phyloP scores from a whole-genome alignment of 192 early-diverging fungal genomes.

The Mortierella hygrophila region DNA sequence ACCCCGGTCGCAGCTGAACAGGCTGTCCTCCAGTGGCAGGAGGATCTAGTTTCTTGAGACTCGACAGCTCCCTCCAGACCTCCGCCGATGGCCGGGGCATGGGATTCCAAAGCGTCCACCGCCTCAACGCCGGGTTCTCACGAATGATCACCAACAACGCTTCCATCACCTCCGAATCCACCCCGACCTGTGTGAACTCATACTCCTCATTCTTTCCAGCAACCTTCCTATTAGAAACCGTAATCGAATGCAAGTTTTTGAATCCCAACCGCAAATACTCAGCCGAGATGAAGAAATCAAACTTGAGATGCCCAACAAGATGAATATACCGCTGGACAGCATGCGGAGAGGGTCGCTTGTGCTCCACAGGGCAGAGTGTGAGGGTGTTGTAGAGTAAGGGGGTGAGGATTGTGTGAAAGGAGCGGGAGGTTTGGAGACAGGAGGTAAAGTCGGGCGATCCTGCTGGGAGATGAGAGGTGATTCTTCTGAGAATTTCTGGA shows the following conservation, averaged over 20 bases:
- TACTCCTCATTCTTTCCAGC: neutral
- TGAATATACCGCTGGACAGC: neutral
- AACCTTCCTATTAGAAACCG: neutral
- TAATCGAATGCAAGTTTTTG: neutral
- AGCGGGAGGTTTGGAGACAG: neutral
- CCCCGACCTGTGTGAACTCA: neutral
- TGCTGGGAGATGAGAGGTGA: neutral
- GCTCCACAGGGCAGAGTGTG: neutral
- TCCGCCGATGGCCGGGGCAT: neutral
- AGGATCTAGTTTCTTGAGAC: neutral
- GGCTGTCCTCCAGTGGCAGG: too few species aligned
- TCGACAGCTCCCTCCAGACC: neutral
- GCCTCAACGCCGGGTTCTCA: neutral
- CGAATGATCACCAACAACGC: neutral
- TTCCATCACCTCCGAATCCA: neutral
- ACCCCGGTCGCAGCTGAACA: too few species aligned
- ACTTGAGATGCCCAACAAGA: neutral
- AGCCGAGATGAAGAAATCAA: neutral
- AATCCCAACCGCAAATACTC: neutral
- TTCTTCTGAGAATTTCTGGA: constrained; percentile 1
- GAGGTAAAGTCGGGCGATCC: neutral
- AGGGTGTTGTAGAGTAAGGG: neutral
- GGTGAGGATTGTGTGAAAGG: neutral
- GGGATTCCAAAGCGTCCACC: neutral
- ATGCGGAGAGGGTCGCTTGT: neutral